Evolutionary conservation across 352 stramenopile genomes (phyloP), one percentile per base, ranked within the genome.

Genomic region (Phytophthora citricola): DNA sequence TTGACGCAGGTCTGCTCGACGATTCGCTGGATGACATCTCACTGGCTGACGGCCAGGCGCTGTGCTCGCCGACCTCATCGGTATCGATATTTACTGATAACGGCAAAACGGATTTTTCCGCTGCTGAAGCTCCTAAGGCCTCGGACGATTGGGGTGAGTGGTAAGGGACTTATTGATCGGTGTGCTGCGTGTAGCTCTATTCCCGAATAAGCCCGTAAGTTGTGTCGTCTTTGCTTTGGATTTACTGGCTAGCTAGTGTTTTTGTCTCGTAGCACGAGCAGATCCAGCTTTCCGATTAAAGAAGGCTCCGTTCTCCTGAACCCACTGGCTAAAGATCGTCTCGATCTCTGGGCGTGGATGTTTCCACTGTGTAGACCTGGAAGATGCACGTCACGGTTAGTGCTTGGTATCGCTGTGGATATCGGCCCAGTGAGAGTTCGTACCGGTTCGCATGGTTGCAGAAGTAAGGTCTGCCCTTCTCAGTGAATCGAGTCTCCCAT

Each of bases 281-380:
- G 55, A 61, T 44, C 31, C 56, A 14, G 69, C 56, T 27, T 53
- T 73, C 5, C 67, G 63, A 40, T 72, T 59, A 64, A 93, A 93
- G 51, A 67, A 80, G 2, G 63, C 65, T 12, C 73, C 75, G 36
- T 90, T 90, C 52, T 87, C 82, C 36, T 94, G 85, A 8, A 92
- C 58, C 86, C 86, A 94, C 24, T 91, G 81, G n/a, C 61, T 84
- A 65, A 87, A 92, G n/a, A 87, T 81, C 1, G 65, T 65, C 27
- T 95, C 88, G 20, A 93, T 86, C 49, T 93, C 85, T 24, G 85
- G 51, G 10, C 75, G 62, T 12, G 88, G 88, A 36, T 96, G 88
- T 60, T 93, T 94, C 86, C 88, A 96, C 39, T 96, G 86, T 3
- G 88, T 94, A 5, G 88, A 94, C 31, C 87, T 93, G 17, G 17